Conservation (phyloP, 768 basidiomycete genomes). For the Lentinula sp. region DNA sequence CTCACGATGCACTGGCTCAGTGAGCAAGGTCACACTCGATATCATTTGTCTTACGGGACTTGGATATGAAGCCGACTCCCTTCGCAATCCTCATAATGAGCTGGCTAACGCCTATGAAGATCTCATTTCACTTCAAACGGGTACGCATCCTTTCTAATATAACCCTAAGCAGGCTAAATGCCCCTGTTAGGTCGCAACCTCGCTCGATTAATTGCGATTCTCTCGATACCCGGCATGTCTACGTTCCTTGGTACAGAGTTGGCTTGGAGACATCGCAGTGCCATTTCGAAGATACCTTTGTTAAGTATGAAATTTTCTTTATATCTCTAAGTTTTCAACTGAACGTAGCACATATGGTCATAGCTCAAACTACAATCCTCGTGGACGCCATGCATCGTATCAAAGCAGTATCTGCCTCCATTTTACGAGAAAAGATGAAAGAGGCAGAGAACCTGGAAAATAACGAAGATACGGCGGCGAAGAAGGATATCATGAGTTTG, state of each 20-base stretch:
- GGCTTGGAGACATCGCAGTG: constrained; percentile 27
- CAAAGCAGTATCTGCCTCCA: constrained; percentile 28
- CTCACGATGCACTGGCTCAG: constrained; percentile 14
- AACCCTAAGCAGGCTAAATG: background rate
- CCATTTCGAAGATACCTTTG: background rate
- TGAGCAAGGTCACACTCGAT: constrained; percentile 47
- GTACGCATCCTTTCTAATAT: background rate
- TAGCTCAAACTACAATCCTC: constrained; percentile 14
- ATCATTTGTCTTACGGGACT: constrained; percentile 48
- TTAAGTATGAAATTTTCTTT: background rate
- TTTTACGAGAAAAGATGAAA: constrained; percentile 33
- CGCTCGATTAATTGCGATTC: constrained; percentile 26
- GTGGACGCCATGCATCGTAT: constrained; percentile 37
- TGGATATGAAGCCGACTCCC: constrained; percentile 38
- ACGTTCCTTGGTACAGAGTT: constrained; percentile 26
- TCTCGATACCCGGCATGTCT: constrained; percentile 31
- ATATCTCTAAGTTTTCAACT: background rate
- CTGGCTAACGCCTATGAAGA: constrained; percentile 41
- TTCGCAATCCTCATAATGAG: constrained; percentile 40
- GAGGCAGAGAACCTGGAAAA: constrained; percentile 19
- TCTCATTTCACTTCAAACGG: constrained; percentile 33
- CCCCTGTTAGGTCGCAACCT: constrained; percentile 16
- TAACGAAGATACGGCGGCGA: constrained; percentile 13
- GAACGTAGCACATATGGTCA: background rate
- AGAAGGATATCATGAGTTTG: constrained; percentile 49